These are phyloP conservation scores for Zasmidium angulare DNA, from an alignment of 2,329 filamentous ascomycete genomes.

Conservation along the genomic window DNA sequence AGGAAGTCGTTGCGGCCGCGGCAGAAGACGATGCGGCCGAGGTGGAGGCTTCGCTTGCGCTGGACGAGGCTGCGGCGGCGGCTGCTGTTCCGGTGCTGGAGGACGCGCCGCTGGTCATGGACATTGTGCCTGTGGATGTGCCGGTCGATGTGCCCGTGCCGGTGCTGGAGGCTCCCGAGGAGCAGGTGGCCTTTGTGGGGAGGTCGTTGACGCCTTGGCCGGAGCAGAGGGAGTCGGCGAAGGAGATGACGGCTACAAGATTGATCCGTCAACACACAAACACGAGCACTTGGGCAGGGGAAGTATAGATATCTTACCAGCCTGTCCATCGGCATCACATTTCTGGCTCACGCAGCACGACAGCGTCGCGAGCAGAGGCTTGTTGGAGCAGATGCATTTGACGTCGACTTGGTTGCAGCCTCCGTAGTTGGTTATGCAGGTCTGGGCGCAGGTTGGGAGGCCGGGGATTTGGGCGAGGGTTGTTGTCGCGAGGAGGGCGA, in stretches of 20 bases:
- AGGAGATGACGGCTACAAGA: conserved; percentile 40
- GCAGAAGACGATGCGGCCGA: conserved; percentile 1
- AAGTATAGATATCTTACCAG: conserved; percentile 27
- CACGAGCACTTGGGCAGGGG: background rate
- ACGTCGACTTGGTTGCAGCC: conserved; percentile 41
- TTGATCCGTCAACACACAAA: background rate
- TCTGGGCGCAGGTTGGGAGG: conserved; percentile 32
- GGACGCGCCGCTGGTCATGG: conserved; percentile 4
- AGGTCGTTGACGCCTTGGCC: conserved; percentile 39
- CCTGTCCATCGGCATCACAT: conserved; percentile 37
- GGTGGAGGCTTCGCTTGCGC: background rate
- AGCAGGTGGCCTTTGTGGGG: conserved; percentile 41
- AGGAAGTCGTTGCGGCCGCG: background rate
- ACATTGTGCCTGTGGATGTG: conserved; percentile 8
- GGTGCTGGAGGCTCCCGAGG: conserved; percentile 22
- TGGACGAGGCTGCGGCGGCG: background rate
- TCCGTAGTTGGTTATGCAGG: conserved; percentile 41
- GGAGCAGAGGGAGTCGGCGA: conserved; percentile 43
- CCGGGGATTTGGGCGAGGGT: conserved; percentile 24
- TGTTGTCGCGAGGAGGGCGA: conserved; percentile 20
- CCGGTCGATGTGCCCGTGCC: conserved; percentile 10
- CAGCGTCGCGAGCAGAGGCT: conserved; percentile 35
- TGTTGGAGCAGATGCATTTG: conserved; percentile 44
- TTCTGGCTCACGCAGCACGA: conserved; percentile 43
- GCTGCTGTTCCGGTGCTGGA: background rate